Evolutionary conservation across 768 basidiomycete species (phyloP).

Genomic region (Macrolepiota fuliginosa): DNA sequence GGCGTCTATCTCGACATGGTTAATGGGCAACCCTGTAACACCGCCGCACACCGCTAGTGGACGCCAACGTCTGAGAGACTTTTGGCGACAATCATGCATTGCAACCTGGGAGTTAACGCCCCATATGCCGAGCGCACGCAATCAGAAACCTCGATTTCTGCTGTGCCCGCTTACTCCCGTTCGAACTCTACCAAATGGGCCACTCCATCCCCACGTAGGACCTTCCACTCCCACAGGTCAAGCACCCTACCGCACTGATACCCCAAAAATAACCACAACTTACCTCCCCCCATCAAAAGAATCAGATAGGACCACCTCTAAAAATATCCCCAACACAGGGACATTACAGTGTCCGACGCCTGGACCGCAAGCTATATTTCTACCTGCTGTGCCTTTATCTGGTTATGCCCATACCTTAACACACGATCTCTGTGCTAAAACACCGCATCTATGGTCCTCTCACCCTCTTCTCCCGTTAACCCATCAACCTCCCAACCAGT

Average conservation of each 20-base stretch:
- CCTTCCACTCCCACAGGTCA: conserved; percentile 3
- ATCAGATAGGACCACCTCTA: neutral
- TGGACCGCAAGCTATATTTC: neutral
- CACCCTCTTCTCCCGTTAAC: neutral
- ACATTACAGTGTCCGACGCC: neutral
- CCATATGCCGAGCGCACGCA: neutral
- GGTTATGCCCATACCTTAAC: neutral
- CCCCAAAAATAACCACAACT: conserved; percentile 2
- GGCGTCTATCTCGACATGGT: neutral
- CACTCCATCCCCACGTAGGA: neutral
- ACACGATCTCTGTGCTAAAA: neutral
- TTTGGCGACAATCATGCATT: neutral
- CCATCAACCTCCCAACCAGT: neutral
- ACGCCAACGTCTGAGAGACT: too few species aligned
- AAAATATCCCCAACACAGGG: conserved; percentile 1
- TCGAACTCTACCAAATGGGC: neutral
- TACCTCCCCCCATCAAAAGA: neutral
- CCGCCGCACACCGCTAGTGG: too few species aligned
- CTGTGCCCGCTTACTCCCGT: neutral
- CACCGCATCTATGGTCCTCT: neutral
- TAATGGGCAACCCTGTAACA: too few species aligned
- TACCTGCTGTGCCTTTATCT: neutral
- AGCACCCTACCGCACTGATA: neutral
- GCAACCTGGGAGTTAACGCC: neutral
- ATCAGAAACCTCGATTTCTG: neutral